Evolutionary conservation across 768 basidiomycete genomes (phyloP), one percentile per base, ranked within the genome.

Genomic region (Tricholoma saponaceum): DNA sequence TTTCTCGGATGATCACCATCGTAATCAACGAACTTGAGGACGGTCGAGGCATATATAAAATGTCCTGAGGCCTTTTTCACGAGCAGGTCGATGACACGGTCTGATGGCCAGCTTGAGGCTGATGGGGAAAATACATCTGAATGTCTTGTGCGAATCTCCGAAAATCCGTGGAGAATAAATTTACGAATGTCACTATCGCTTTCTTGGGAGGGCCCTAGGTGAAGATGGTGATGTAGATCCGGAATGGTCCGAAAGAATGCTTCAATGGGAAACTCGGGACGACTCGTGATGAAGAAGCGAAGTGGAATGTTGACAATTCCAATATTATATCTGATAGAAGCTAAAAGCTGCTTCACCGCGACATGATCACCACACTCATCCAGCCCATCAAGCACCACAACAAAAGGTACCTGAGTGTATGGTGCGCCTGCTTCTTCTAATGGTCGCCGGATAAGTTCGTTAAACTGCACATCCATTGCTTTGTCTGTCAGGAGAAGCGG

Each of bases 311-410:
- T 5, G 4, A 18, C 16, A 18, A 20, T 7, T 41, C 2, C 18
- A 20, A 5, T 5, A 18, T n/a, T 18, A 5, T n/a, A n/a, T 41
- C 6, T 7, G 18, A 41, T 41, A 20, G 39, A n/a, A 41, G 9
- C 1, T 13, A 41, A 5, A 6, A 41, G 39, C 6, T 9, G 39
- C 8, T 20, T n/a, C 18, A 20, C 18, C n/a, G 16, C 5, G 8
- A 5, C 8, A 5, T 18, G 0, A 28, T 53, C 52, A 12, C 51
- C 28, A 25, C 63, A 64, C 37, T 64, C 63, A 41, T 64, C 60
- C 2, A 64, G 30, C 1, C 51, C 62, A 23, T 64, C 62, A 44
- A 63, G 18, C 14, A 63, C 25, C 23, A 63, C 20, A 16, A 55
- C 22, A 9, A 33, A 26, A 23, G 43, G n/a, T 3, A 52, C 25